Evolutionary conservation across 768 basidiomycete genomes (phyloP).

Genomic region (Gymnopilus dilepis): DNA sequence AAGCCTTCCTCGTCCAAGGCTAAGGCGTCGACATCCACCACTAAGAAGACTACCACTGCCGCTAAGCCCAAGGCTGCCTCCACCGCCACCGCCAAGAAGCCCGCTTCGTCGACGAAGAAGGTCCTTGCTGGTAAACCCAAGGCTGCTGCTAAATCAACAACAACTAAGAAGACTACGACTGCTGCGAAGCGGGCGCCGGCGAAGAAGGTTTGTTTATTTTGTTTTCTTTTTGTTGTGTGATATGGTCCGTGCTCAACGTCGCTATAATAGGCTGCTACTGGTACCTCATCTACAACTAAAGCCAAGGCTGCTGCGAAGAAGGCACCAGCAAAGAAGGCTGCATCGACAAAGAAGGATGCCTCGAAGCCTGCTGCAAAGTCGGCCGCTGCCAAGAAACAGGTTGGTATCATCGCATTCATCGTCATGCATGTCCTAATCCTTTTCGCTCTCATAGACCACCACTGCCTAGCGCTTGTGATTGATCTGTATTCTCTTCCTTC

Average conservation of each 20-base stretch:
- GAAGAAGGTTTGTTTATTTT: constrained; percentile 41
- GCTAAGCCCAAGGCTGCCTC: constrained; percentile 18
- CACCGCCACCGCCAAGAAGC: constrained; percentile 30
- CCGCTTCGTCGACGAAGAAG: constrained; percentile 36
- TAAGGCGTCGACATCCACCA: constrained; percentile 29
- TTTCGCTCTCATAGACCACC: constrained; percentile 17
- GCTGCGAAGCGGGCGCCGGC: constrained; percentile 42
- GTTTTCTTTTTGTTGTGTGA: background rate
- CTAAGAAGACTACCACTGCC: constrained; percentile 37
- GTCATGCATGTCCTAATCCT: background rate
- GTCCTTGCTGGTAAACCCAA: constrained; percentile 43
- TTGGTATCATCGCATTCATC: constrained; percentile 18
- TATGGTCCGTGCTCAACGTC: constrained; percentile 11
- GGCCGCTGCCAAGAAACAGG: constrained; percentile 42
- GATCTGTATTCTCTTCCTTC: background rate
- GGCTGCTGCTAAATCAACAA: constrained; percentile 33
- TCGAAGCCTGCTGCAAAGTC: constrained; percentile 40
- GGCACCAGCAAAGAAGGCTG: constrained; percentile 38
- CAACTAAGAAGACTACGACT: constrained; percentile 43
- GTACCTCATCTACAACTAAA: constrained; percentile 45
- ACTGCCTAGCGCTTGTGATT: constrained; percentile 32
- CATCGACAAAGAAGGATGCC: constrained; percentile 35
- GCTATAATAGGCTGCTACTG: constrained; percentile 46
- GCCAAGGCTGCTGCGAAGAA: constrained; percentile 50
- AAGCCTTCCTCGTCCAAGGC: constrained; percentile 34